Evolutionary conservation across 2,329 filamentous ascomycete species (phyloP).

Genomic region (Microdochium nivale): DNA sequence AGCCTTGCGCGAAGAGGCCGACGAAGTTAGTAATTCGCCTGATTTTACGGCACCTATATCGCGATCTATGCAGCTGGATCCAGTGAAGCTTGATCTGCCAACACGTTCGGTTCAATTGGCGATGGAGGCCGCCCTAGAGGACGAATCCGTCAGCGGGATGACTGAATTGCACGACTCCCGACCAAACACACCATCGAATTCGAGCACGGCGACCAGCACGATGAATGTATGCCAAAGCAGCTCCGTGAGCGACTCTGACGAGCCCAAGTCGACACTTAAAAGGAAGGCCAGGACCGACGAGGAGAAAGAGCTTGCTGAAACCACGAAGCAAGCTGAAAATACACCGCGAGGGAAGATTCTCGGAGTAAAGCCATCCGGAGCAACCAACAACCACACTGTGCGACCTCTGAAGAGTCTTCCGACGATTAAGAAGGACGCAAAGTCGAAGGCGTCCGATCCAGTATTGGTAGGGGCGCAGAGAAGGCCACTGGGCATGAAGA

Average conservation of each 20-base stretch:
- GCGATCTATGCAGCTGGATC: constrained; percentile 49
- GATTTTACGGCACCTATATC: constrained; percentile 58
- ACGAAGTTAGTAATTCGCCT: constrained; percentile 50
- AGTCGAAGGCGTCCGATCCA: constrained; percentile 16
- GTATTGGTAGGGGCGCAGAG: constrained; percentile 23
- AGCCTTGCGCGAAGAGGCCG: constrained; percentile 42
- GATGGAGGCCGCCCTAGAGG: background rate
- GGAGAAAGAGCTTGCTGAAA: constrained; percentile 25
- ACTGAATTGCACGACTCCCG: constrained; percentile 2
- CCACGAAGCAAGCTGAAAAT: constrained; percentile 21
- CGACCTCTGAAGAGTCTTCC: constrained; percentile 39
- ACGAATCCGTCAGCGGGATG: background rate
- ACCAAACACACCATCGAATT: background rate
- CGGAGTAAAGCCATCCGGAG: constrained; percentile 15
- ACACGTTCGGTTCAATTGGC: constrained; percentile 4
- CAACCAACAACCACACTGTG: constrained; percentile 18
- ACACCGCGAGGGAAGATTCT: constrained; percentile 18
- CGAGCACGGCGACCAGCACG: background rate
- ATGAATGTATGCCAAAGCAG: constrained; percentile 3
- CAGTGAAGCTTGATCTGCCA: constrained; percentile 43
- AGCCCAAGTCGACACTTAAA: constrained; percentile 43
- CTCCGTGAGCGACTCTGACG: constrained; percentile 10
- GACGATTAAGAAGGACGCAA: constrained; percentile 29
- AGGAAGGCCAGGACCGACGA: constrained; percentile 51
- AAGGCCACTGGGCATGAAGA: constrained; percentile 47